A percentile compares a stretch with the other conserved stretches of the same genome.
phyloP scores from a whole-genome alignment of 164 flowering plant species.

The Nelumbo lutea region DNA sequence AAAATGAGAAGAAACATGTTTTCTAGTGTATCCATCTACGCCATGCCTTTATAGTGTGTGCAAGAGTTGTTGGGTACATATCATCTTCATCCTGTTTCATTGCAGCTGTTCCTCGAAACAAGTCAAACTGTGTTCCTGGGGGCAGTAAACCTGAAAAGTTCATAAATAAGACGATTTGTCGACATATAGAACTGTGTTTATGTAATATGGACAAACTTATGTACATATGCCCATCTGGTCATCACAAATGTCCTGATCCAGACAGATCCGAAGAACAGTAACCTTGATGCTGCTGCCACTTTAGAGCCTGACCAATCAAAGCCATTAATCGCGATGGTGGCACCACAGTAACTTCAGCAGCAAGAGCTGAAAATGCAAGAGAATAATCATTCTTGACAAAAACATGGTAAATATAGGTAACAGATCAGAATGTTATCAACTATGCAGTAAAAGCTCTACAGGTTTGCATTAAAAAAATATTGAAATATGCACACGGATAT shows the following conservation, averaged over 20 bases:
- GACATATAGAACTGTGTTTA: neutral
- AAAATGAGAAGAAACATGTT: no score
- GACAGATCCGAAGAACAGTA: slow-evolving; percentile 2
- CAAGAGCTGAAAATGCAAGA: slow-evolving; percentile 54
- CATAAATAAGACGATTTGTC: slow-evolving; percentile 7
- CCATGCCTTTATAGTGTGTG: slow-evolving; percentile 79
- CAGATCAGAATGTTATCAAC: no score
- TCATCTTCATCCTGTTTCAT: slow-evolving; percentile 99
- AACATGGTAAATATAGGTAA: neutral
- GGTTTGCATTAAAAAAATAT: no score
- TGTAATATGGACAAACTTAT: neutral
- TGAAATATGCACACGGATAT: no score
- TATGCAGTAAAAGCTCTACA: no score
- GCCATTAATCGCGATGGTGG: slow-evolving; percentile 98
- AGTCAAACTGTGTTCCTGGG: slow-evolving; percentile 96
- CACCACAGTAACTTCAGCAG: slow-evolving; percentile 90
- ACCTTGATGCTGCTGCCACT: slow-evolving; percentile 99
- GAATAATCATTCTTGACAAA: neutral
- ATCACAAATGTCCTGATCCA: neutral
- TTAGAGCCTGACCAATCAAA: slow-evolving; percentile 91
- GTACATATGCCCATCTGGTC: neutral
- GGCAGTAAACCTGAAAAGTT: slow-evolving; percentile 79
- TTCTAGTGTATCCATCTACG: neutral
- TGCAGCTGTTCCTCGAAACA: slow-evolving; percentile 97
- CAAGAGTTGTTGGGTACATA: slow-evolving; percentile 74